These are phyloP conservation scores for Epicoccum nigrum DNA, from an alignment of 2,329 filamentous ascomycete species.

Conservation along the genomic window DNA sequence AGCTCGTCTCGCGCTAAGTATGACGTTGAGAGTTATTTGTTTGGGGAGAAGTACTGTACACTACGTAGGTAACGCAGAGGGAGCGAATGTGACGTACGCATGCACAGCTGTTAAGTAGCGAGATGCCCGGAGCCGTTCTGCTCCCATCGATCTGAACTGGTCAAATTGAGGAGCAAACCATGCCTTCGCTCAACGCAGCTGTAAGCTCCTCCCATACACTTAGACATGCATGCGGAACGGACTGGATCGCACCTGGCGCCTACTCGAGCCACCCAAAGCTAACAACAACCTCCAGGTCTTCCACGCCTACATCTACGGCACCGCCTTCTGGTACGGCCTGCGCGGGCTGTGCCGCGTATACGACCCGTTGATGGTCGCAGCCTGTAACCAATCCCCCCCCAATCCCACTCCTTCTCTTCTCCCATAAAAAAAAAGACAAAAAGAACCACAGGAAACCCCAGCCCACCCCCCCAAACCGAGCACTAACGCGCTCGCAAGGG, in stretches of 20 bases:
- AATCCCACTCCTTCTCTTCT: background rate
- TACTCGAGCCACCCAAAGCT: too few relatives aligned
- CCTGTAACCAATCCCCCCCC: slow-evolving; percentile 21
- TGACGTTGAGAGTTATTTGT: slow-evolving; percentile 11
- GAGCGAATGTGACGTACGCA: background rate
- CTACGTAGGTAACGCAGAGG: background rate
- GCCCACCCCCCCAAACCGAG: too few relatives aligned
- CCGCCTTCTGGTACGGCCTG: slow-evolving; percentile 35
- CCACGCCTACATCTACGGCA: slow-evolving; percentile 34
- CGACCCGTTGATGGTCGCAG: slow-evolving; percentile 33
- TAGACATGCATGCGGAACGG: too few relatives aligned
- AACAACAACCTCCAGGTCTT: slow-evolving; percentile 30
- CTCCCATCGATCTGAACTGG: too few relatives aligned
- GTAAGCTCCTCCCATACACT: slow-evolving; percentile 3
- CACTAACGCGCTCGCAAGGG: slow-evolving; percentile 16
- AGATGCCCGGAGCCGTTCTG: background rate
- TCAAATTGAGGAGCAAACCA: background rate
- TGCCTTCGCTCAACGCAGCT: slow-evolving; percentile 24
- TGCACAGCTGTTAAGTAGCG: background rate
- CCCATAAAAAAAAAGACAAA: too few relatives aligned
- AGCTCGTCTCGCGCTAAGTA: slow-evolving; percentile 18
- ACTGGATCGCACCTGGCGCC: too few relatives aligned
- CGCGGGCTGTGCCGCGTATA: slow-evolving; percentile 33
- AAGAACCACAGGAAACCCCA: too few relatives aligned
- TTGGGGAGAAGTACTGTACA: too few relatives aligned